Percentiles rank a stretch among this genome's conserved stretches.
Conservation (phyloP, 352 stramenopile species). For the Pseudoperonospora humuli region DNA sequence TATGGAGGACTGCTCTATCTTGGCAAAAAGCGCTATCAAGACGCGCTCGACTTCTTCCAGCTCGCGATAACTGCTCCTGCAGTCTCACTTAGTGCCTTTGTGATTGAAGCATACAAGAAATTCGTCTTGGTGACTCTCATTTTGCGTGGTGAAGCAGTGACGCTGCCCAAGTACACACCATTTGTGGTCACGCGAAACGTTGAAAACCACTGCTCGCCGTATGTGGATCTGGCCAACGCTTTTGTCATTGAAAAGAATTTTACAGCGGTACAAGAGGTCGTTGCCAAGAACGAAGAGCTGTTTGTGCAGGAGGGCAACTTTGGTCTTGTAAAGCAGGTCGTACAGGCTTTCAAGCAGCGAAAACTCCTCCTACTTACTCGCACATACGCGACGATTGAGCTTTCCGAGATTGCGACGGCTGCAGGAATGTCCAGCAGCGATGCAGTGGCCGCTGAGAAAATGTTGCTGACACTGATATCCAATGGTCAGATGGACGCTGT, state of each 20-base stretch:
- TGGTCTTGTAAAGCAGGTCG: constrained; percentile 72
- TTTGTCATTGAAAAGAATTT: constrained; percentile 43
- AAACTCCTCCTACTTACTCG: constrained; percentile 69
- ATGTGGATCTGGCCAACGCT: constrained; percentile 46
- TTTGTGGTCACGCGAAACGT: constrained; percentile 69
- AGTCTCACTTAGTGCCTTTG: constrained; percentile 63
- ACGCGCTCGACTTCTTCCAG: constrained; percentile 67
- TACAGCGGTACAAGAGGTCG: constrained; percentile 22
- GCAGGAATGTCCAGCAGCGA: constrained; percentile 33
- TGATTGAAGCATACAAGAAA: constrained; percentile 82
- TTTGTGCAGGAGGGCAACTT: constrained; percentile 63
- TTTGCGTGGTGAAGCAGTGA: constrained; percentile 32
- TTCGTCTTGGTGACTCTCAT: constrained; percentile 64
- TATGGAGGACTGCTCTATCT: constrained; percentile 71
- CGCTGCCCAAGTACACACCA: constrained; percentile 74
- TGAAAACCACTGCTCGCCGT: constrained; percentile 54
- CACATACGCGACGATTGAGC: constrained; percentile 71
- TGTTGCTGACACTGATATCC: constrained; percentile 50
- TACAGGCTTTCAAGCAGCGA: constrained; percentile 56
- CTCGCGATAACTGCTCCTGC: constrained; percentile 68
- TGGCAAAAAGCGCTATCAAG: constrained; percentile 68
- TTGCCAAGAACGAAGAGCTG: constrained; percentile 31
- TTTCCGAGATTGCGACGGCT: constrained; percentile 47
- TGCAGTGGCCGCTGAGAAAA: constrained; percentile 41
- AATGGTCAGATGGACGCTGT: constrained; percentile 50